Percentiles rank a stretch among this genome's conserved stretches.
These are phyloP conservation scores for Colletotrichum chrysophilum DNA, from an alignment of 2,329 filamentous ascomycete genomes.

Conservation along the genomic window DNA sequence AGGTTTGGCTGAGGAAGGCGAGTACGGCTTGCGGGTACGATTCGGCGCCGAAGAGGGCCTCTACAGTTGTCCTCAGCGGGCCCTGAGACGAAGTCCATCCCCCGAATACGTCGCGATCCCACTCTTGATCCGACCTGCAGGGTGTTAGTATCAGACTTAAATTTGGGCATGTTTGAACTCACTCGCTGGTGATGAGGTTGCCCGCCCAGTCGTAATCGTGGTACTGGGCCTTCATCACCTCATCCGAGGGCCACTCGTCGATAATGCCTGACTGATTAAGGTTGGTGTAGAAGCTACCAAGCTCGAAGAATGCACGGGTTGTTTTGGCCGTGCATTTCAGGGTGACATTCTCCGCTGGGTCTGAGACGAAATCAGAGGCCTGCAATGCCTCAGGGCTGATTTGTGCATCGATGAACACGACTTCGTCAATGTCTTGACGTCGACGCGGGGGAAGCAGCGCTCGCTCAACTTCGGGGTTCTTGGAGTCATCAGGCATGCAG, in stretches of 20 bases:
- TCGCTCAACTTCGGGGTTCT: not conserved
- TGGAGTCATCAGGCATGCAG: slow-evolving; percentile 1
- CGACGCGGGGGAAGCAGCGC: not conserved
- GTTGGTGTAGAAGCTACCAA: slow-evolving; percentile 7
- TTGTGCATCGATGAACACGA: slow-evolving; percentile 8
- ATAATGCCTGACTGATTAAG: not conserved
- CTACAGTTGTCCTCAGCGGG: slow-evolving; percentile 6
- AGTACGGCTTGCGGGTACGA: slow-evolving; percentile 11
- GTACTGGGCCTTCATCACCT: slow-evolving; percentile 17
- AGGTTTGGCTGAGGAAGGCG: slow-evolving; percentile 1
- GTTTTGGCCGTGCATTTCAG: slow-evolving; percentile 9
- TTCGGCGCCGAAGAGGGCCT: slow-evolving; percentile 13
- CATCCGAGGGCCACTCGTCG: slow-evolving; percentile 3
- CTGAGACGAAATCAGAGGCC: not conserved
- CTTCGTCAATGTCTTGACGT: slow-evolving; percentile 13
- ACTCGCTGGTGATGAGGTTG: slow-evolving; percentile 16
- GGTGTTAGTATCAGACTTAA: not conserved
- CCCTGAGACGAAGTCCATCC: slow-evolving; percentile 9
- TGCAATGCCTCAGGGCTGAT: not conserved
- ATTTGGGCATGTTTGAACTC: not conserved
- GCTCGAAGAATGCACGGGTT: slow-evolving; percentile 18
- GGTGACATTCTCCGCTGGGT: slow-evolving; percentile 10
- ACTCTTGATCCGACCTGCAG: not conserved
- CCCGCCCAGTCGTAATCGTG: slow-evolving; percentile 20
- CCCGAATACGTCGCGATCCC: not conserved